These are phyloP conservation scores for sorghum (Sorghum bicolor) DNA, from an alignment of 176 grass and related monocot species.

Conservation along the genomic window Sorghum_bicolor_NCBIv3 NC_012873.2:5212501-5213000, in stretches of 20 bases:
- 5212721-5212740: neutral
- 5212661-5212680: neutral
- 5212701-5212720: neutral
- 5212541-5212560: neutral
- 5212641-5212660: neutral
- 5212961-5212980: neutral
- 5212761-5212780: conserved; percentile 55
- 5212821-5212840: conserved; percentile 83
- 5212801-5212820: conserved; percentile 90
- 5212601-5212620: neutral
- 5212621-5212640: neutral
- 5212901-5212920: conserved; percentile 67
- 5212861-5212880: conserved; percentile 95
- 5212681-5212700: conserved; percentile 8
- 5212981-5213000: neutral
- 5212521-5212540: neutral
- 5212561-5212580: neutral
- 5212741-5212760: conserved; percentile 17
- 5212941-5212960: neutral
- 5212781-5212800: conserved; percentile 92
- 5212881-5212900: conserved; percentile 90
- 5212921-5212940: conserved; percentile 93
- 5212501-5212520: neutral
- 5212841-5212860: conserved; percentile 80
- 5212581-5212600: neutral